Base-by-base conservation (phyloP, 441 rosid genomes). In the Arabidopsis lyrata region DNA sequence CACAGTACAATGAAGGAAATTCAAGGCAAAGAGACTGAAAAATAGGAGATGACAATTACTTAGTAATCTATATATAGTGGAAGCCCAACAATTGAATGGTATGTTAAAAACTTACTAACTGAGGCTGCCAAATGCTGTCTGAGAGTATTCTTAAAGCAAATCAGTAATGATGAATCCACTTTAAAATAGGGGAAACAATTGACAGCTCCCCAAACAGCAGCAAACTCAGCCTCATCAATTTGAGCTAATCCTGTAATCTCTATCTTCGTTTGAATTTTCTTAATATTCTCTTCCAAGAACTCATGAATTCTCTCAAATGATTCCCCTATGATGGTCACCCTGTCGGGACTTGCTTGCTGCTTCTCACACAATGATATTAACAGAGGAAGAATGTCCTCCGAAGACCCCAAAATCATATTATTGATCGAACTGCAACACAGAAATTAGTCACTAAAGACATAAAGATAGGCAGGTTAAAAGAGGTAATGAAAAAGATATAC, bases 161-260 rank as follows among this genome's bases (percentile, higher is more conserved):
- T 60, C 42, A 93, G 73, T 60, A 79, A 62, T 56, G 84, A 79
- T 58, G 84, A 66, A 66, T 66, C 75, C 63, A 62, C 85, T 70
- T 70, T 83, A 34, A 86, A 63, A 64, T 76, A 65, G 36, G 95
- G 92, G 81, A 78, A 90, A 83, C 96, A 90, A 47, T 79, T 78
- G 50, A 88, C 67, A 24, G 63, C 74, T 81, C 90, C 95, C 96
- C 95, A 94, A 35, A 86, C 80, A 50, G 67, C 49, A 79, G 96
- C 87, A 80, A 94, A 76, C 74, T 82, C 77, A 34, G 79, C 59
- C 59, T 81, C 66, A 45, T 76, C 82, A 77, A 80, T 58, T 44
- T 72, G 73, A 65, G 82, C 54, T 73, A 79, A 70, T 45, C 79
- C 75, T 52, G 61, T 34, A 54, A 68, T 77, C 66, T 74, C 69